These are phyloP conservation scores for Rhynchospora tenuis DNA, from an alignment of 176 grass and related monocot species.

Conservation along the genomic window DNA sequence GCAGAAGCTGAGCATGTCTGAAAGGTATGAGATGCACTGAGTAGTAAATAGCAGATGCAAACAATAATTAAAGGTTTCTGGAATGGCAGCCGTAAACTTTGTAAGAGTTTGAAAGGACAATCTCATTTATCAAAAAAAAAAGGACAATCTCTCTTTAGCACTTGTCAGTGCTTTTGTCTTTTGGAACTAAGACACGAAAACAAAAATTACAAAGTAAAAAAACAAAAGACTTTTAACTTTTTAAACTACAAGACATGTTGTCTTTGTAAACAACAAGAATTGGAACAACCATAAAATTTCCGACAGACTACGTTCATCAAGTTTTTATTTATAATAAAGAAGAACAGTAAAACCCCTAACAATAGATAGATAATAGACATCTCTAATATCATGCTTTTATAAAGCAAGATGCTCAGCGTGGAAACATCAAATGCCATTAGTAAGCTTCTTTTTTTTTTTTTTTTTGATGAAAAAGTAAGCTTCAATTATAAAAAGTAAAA, in stretches of 20 bases:
- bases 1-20: constrained; percentile 36
- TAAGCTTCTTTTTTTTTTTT: no score
- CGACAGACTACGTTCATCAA: not conserved
- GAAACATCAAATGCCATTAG: no score
- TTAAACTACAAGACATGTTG: not conserved
- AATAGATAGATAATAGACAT: no score
- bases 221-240: not conserved
- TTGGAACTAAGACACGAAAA: not conserved
- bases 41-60: constrained; percentile 33
- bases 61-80: constrained; percentile 70
- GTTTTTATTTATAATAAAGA: not conserved
- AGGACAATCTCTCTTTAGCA: constrained; percentile 24
- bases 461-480: no score
- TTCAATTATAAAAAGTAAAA: no score
- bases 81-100: constrained; percentile 55
- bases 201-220: not conserved
- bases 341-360: not conserved
- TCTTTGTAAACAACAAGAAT: not conserved
- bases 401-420: no score
- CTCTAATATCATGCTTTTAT: no score
- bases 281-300: not conserved
- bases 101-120: constrained; percentile 20
- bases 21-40: constrained; percentile 30
- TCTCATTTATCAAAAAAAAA: no score
- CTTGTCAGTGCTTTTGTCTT: not conserved